These are phyloP conservation scores for Iberis amara DNA, from an alignment of 441 rosid genomes.

Conservation along the genomic window DNA sequence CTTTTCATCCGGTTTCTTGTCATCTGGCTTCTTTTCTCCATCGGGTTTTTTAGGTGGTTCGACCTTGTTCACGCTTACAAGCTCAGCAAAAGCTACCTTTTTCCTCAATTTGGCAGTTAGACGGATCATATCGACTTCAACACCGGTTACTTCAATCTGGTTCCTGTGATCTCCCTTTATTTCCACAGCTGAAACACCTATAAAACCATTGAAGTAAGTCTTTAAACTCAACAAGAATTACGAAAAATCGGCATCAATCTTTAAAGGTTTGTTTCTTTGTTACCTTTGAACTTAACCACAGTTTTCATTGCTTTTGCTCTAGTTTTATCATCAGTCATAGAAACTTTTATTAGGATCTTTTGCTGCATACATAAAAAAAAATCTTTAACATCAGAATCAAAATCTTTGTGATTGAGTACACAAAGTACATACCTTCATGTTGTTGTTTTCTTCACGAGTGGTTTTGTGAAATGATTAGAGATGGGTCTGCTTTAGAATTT, in stretches of 20 bases:
- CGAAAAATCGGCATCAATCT: neutral
- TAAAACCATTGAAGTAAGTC: neutral
- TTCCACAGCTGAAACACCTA: conserved; percentile 45
- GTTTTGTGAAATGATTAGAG: neutral
- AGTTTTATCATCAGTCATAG: conserved; percentile 30
- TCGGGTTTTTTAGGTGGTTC: conserved; percentile 30
- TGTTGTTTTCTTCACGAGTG: conserved; percentile 9
- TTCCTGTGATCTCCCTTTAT: conserved; percentile 41
- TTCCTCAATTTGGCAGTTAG: conserved; percentile 37
- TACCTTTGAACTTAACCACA: conserved; percentile 24
- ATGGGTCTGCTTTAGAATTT: conserved; percentile 1
- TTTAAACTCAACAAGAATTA: conserved; percentile 10
- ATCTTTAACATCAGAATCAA: conserved; percentile 5
- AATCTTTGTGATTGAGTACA: neutral
- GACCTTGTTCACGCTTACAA: conserved; percentile 34
- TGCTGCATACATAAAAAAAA: conserved; percentile 24
- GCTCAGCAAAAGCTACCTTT: conserved; percentile 38
- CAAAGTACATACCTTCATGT: conserved; percentile 29
- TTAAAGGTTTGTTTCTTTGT: neutral
- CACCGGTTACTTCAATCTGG: conserved; percentile 54
- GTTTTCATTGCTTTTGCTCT: conserved; percentile 28
- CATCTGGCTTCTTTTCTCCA: conserved; percentile 15
- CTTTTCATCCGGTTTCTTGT: conserved; percentile 15
- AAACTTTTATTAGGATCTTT: conserved; percentile 29
- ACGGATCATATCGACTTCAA: conserved; percentile 33